These are phyloP conservation scores for Mesembryanthemum crystallinum DNA, from an alignment of 148 eudicot species.

Conservation along the genomic window DNA sequence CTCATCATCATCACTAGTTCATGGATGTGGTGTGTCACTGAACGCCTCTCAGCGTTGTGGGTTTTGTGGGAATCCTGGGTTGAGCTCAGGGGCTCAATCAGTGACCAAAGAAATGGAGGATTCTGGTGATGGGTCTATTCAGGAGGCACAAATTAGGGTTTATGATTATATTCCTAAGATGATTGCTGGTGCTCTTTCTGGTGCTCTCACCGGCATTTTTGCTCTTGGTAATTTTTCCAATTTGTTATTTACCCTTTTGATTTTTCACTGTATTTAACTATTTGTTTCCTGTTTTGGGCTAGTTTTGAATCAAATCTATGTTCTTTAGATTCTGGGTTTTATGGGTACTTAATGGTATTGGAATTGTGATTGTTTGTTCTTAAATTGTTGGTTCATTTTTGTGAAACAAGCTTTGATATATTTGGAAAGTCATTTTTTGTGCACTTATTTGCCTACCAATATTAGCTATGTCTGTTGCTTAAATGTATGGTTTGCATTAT, in stretches of 20 bases:
- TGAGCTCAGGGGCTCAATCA: background rate
- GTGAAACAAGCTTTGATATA: background rate
- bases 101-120: slow-evolving; percentile 29
- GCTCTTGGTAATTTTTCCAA: slow-evolving; percentile 41
- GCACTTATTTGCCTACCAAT: too few species aligned
- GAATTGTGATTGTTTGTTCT: background rate
- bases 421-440: background rate
- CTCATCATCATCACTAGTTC: background rate
- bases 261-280: background rate
- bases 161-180: slow-evolving; percentile 43
- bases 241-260: background rate
- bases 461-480: too few species aligned
- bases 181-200: slow-evolving; percentile 46
- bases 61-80: slow-evolving; percentile 1
- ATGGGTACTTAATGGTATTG: background rate
- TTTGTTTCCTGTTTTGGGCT: background rate
- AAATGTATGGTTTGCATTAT: background rate
- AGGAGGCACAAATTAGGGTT: slow-evolving; percentile 29
- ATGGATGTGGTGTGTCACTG: slow-evolving; percentile 14
- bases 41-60: background rate
- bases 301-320: background rate
- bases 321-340: background rate
- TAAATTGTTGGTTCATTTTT: too few species aligned
- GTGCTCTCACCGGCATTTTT: slow-evolving; percentile 60
- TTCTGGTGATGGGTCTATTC: slow-evolving; percentile 28